phyloP scores from a whole-genome alignment of 2,329 filamentous ascomycete genomes.

The Cladorrhinum sp. region DNA sequence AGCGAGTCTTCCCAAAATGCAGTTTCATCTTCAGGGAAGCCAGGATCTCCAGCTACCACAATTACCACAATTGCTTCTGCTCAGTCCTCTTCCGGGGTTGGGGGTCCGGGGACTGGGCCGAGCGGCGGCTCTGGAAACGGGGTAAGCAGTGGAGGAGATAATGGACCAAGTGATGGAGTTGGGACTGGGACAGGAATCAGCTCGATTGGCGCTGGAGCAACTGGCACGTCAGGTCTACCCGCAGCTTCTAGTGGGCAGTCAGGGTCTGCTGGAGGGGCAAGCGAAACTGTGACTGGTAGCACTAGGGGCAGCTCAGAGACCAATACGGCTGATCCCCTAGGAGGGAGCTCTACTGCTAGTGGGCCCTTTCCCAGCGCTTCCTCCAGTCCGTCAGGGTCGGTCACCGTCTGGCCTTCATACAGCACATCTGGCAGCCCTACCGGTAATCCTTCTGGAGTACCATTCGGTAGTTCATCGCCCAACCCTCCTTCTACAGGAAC shows the following conservation, averaged over 20 bases:
- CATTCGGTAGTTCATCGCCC: not conserved
- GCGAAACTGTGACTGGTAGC: not conserved
- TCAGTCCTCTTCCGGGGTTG: not conserved
- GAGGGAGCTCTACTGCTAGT: not conserved
- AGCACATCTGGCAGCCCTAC: not conserved
- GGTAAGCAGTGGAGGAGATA: not conserved
- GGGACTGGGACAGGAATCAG: not conserved
- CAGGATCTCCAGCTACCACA: not conserved
- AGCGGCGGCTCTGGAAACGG: not conserved
- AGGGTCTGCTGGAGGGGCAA: not conserved
- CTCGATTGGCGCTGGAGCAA: constrained; percentile 2
- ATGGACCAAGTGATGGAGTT: not conserved
- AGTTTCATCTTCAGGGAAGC: not conserved
- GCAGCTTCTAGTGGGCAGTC: not conserved
- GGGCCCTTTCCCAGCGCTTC: not conserved
- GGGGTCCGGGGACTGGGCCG: not conserved
- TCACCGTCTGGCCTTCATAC: not conserved
- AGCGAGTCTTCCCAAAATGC: not conserved
- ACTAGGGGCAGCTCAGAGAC: not conserved
- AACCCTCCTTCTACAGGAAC: not conserved
- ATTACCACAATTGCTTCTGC: not conserved
- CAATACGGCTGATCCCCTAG: constrained; percentile 1
- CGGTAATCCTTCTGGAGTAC: not conserved
- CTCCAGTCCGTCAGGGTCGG: not conserved
- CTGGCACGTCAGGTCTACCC: not conserved